Conservation (phyloP, 176 grass and related monocot genomes). For the Musa itinerans region DNA sequence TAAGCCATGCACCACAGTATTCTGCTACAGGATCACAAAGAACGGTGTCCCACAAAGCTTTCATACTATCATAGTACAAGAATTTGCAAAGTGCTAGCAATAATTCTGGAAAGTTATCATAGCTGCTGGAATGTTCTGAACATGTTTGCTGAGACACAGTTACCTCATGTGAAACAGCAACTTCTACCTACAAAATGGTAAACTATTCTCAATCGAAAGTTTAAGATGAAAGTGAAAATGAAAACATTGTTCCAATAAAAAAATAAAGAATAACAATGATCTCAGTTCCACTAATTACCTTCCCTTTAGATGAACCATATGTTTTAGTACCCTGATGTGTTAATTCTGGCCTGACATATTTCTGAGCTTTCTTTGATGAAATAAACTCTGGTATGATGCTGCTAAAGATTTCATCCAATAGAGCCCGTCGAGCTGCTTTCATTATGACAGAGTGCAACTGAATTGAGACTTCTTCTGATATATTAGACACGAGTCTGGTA, state of each 20-base stretch:
- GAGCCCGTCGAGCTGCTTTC: slow-evolving; percentile 73
- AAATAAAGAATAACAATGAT: not conserved
- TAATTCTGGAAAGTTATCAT: slow-evolving; percentile 39
- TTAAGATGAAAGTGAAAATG: slow-evolving; percentile 11
- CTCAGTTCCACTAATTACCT: not conserved
- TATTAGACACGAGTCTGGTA: slow-evolving; percentile 38
- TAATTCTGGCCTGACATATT: slow-evolving; percentile 33
- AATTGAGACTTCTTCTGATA: slow-evolving; percentile 44
- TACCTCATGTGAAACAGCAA: slow-evolving; percentile 21
- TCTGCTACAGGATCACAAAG: slow-evolving; percentile 56
- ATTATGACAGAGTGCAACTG: slow-evolving; percentile 80
- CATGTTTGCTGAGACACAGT: slow-evolving; percentile 16
- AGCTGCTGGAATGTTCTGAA: slow-evolving; percentile 13
- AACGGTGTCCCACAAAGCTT: slow-evolving; percentile 51
- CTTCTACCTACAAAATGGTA: slow-evolving; percentile 21
- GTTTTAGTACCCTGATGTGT: slow-evolving; percentile 44
- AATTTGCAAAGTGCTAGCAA: slow-evolving; percentile 42
- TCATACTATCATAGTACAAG: slow-evolving; percentile 73
- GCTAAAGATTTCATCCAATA: slow-evolving; percentile 85
- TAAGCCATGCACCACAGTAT: slow-evolving; percentile 54
- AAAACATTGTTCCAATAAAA: slow-evolving; percentile 6
- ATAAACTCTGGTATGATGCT: slow-evolving; percentile 73
- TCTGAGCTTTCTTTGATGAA: slow-evolving; percentile 42
- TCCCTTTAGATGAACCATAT: slow-evolving; percentile 14
- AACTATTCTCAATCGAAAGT: slow-evolving; percentile 31